Evolutionary conservation across 345 rosid genomes (phyloP).

Genomic region (Eucalyptus coolabah): DNA sequence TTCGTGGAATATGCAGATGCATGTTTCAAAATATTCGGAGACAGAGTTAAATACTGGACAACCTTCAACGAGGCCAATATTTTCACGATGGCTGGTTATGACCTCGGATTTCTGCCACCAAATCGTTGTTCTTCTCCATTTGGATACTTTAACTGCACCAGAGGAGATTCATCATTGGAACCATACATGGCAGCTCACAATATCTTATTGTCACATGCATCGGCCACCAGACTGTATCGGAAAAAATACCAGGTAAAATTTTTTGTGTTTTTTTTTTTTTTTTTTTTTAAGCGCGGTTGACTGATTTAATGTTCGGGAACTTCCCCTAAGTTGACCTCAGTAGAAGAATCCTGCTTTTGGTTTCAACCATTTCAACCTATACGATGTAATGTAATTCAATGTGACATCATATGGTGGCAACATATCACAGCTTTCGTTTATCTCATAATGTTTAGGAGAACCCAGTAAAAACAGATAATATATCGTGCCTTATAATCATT

Average conservation of each 20-base stretch:
- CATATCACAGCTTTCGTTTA: not conserved
- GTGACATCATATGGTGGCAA: not conserved
- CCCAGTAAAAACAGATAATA: not conserved
- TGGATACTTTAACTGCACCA: slow-evolving; percentile 7
- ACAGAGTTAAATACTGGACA: slow-evolving; percentile 29
- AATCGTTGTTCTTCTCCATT: slow-evolving; percentile 21
- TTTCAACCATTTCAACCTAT: not conserved
- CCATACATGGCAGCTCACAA: slow-evolving; percentile 61
- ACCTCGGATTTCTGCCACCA: slow-evolving; percentile 11
- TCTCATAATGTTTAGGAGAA: not conserved
- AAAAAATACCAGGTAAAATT: slow-evolving; percentile 41
- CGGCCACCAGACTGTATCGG: slow-evolving; percentile 46
- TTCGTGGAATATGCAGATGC: slow-evolving; percentile 22
- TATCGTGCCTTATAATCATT: not conserved
- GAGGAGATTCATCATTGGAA: slow-evolving; percentile 57
- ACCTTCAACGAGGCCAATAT: slow-evolving; percentile 38
- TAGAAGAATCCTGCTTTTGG: not conserved
- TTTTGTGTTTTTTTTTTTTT: not conserved
- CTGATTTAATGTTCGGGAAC: not conserved
- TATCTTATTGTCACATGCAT: slow-evolving; percentile 65
- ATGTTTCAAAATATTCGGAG: slow-evolving; percentile 35
- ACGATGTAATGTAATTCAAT: not conserved
- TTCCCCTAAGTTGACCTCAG: not conserved
- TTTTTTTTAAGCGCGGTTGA: not conserved
- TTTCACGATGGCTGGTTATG: slow-evolving; percentile 15